Percentiles rank a stretch among this genome's conserved stretches.
phyloP scores from a whole-genome alignment of 805 yeast species.

The Zygosaccharomyces siamensis region DNA sequence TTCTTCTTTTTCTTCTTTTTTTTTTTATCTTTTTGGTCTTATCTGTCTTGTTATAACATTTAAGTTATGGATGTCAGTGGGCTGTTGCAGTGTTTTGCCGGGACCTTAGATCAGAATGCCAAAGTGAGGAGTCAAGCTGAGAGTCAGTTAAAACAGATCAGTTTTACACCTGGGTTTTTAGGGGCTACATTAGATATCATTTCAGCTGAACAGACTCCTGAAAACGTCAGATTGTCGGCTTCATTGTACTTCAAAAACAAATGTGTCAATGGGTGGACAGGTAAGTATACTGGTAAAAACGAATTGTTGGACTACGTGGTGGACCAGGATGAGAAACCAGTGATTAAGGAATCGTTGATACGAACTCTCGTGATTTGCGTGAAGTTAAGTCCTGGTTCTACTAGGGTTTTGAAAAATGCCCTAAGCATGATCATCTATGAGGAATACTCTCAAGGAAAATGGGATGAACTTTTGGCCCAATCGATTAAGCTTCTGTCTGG shows the following conservation, averaged over 20 bases:
- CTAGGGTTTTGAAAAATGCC: slow-evolving; percentile 47
- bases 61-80: slow-evolving; percentile 58
- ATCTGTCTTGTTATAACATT: neutral
- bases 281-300: slow-evolving; percentile 25
- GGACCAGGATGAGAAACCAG: slow-evolving; percentile 67
- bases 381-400: slow-evolving; percentile 36
- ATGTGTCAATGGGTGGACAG: slow-evolving; percentile 58
- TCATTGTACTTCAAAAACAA: slow-evolving; percentile 81
- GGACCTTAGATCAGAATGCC: slow-evolving; percentile 68
- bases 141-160: slow-evolving; percentile 52
- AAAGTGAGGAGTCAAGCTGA: slow-evolving; percentile 65
- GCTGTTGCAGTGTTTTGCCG: slow-evolving; percentile 70
- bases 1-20: too few species aligned
- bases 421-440: slow-evolving; percentile 46
- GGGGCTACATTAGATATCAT: slow-evolving; percentile 80
- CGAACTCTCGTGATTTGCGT: slow-evolving; percentile 52
- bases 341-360: slow-evolving; percentile 63
- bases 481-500: slow-evolving; percentile 44
- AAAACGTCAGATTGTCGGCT: slow-evolving; percentile 60
- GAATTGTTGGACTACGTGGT: slow-evolving; percentile 36
- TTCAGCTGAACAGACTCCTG: slow-evolving; percentile 45
- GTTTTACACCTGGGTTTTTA: slow-evolving; percentile 62
- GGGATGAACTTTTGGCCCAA: slow-evolving; percentile 50
- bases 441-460: slow-evolving; percentile 45
- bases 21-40: neutral